These are phyloP conservation scores for Lactuca sativa DNA, from an alignment of 129 eudicot genomes.

Conservation along the genomic window DNA sequence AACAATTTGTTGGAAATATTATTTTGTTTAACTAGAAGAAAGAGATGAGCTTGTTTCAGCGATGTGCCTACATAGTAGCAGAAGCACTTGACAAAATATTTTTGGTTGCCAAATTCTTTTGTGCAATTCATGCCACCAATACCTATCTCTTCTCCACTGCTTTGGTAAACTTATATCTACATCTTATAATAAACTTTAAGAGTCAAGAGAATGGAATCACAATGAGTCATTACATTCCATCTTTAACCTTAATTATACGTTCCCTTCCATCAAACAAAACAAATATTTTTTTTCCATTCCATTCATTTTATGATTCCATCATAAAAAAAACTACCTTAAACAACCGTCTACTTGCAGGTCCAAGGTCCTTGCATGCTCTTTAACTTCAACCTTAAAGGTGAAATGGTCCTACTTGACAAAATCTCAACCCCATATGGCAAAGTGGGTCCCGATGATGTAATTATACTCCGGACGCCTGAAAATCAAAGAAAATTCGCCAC, in stretches of 20 bases:
- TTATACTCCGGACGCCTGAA: slow-evolving; percentile 55
- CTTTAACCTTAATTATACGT: no score
- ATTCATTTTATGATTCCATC: background rate
- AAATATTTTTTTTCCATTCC: background rate
- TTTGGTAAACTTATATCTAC: no score
- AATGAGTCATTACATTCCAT: no score
- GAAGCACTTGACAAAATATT: slow-evolving; percentile 46
- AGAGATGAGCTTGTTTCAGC: slow-evolving; percentile 32
- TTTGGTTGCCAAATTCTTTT: slow-evolving; percentile 41
- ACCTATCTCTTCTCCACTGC: slow-evolving; percentile 46
- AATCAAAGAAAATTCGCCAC: slow-evolving; percentile 50
- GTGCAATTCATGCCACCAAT: slow-evolving; percentile 54
- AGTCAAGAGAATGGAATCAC: no score
- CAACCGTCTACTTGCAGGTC: slow-evolving; percentile 38
- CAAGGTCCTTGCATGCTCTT: slow-evolving; percentile 93
- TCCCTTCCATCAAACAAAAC: no score
- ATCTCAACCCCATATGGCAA: slow-evolving; percentile 52
- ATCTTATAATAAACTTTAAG: background rate
- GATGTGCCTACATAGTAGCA: slow-evolving; percentile 41
- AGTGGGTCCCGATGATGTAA: slow-evolving; percentile 55
- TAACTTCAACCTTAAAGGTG: slow-evolving; percentile 48
- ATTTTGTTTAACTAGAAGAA: background rate
- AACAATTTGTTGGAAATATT: background rate
- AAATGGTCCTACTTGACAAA: slow-evolving; percentile 51
- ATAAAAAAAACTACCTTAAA: background rate